Percentiles rank a stretch among this genome's conserved stretches.
These are phyloP conservation scores for Albophoma yamanashiensis DNA, from an alignment of 2,329 filamentous ascomycete species.

Conservation along the genomic window DNA sequence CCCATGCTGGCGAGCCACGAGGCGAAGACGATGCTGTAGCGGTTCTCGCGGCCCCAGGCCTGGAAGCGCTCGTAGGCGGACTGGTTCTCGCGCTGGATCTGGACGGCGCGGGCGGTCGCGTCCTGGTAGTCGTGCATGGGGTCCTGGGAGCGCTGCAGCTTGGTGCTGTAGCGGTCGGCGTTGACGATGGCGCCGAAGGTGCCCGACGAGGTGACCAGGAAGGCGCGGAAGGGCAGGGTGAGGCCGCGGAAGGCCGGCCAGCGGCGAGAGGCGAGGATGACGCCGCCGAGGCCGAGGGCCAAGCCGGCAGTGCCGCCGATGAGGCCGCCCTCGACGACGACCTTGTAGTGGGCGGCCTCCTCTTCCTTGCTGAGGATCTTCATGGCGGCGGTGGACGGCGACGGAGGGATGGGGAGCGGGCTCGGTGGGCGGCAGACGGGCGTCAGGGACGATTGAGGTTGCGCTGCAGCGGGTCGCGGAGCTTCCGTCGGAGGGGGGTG, in stretches of 20 bases:
- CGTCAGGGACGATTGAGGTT: neutral
- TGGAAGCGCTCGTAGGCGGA: constrained; percentile 48
- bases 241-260: constrained; percentile 71
- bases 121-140: constrained; percentile 58
- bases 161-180: constrained; percentile 59
- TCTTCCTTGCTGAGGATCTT: constrained; percentile 95
- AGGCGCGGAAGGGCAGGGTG: constrained; percentile 81
- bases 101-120: constrained; percentile 43
- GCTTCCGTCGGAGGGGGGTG: neutral
- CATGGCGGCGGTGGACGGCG: constrained; percentile 59
- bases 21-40: constrained; percentile 75
- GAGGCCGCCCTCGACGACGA: constrained; percentile 69
- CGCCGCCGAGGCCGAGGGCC: constrained; percentile 53
- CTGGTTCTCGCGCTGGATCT: constrained; percentile 46
- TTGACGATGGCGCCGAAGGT: constrained; percentile 84
- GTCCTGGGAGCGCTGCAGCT: constrained; percentile 61
- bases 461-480: neutral
- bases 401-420: neutral
- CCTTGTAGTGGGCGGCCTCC: constrained; percentile 73
- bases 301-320: constrained; percentile 63
- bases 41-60: constrained; percentile 67
- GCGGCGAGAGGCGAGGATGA: constrained; percentile 56
- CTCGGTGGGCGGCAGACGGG: neutral
- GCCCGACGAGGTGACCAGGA: constrained; percentile 71
- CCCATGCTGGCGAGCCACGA: constrained; percentile 78